Evolutionary conservation across 176 grass and related monocot species (phyloP), one percentile per base, ranked within the genome.

Genomic region (Elaeis guineensis): DNA sequence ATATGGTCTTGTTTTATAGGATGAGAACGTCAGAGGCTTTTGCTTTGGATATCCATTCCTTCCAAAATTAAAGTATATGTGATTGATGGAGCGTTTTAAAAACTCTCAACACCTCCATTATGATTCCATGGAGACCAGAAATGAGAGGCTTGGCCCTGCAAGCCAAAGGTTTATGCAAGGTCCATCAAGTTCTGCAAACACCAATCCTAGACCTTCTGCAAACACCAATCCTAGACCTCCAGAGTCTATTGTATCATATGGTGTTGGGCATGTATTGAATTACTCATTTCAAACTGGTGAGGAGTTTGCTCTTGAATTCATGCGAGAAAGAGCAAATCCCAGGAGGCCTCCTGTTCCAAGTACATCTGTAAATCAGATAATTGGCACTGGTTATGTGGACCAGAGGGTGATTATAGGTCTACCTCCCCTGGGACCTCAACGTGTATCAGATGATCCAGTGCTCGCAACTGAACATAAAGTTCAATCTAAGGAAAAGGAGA

Each of bases 271-370:
- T 63, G 67, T 39, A 32, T 59, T 85, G 49, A 95, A 85, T 20
- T 75, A 75, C 58, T 73, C 57, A 53, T 57, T 77, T 52, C 59
- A 84, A 62, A 78, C 54, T 25, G 74, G 77, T 2, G 73, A 87
- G 72, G 74, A 69, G 67, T 76, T 83, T 30, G 19, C 63, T 16
- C n/a, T 67, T 16, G 70, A 81, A 60, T 83, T 89, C 55, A 74
- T 89, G 63, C 74, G 78, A 75, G 62, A 82, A 49, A 74, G 72
- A 52, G 21, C 25, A 53, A 60, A 50, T 17, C 65, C 54, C 23
- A 49, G 50, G 8, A 71, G 57, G 17, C 51, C 55, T 21, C 32
- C 39, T 18, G 49, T 59, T 35, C 28, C 25, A 39, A 29, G 20
- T 19, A 63, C 61, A 26, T 23, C 4, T 11, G 65, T 51, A 50